A percentile compares a stretch with the other conserved stretches of the same genome.
phyloP scores from a whole-genome alignment of 495 filamentous ascomycete genomes.

The Immersiella caudata region DNA sequence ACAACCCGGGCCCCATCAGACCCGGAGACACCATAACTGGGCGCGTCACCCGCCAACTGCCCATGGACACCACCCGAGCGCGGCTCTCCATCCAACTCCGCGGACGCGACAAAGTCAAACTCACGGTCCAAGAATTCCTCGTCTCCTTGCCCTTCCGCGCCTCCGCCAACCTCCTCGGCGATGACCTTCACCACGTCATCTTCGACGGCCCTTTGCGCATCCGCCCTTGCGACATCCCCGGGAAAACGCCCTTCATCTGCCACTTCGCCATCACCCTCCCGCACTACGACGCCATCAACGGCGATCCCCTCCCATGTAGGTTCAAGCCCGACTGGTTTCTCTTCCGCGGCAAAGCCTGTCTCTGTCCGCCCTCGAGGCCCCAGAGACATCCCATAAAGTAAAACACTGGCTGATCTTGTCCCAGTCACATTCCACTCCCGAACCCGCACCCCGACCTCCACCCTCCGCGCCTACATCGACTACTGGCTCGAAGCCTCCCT shows the following conservation, averaged over 20 bases:
- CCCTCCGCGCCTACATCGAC: conserved; percentile 2
- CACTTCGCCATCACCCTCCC: conserved; percentile 14
- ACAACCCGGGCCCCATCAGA: not conserved
- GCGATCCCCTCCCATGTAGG: not conserved
- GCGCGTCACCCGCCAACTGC: not conserved
- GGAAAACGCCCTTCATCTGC: not conserved
- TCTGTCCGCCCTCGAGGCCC: too few species aligned
- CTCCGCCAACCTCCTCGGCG: conserved; percentile 4
- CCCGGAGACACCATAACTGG: conserved; percentile 6
- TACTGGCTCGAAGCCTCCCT: conserved; percentile 18
- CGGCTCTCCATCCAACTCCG: conserved; percentile 2
- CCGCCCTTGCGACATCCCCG: not conserved
- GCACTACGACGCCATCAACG: not conserved
- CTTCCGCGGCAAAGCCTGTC: too few species aligned
- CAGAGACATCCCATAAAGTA: too few species aligned
- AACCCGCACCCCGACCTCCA: not conserved
- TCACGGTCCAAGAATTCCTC: not conserved
- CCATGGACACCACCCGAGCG: not conserved
- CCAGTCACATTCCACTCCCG: conserved; percentile 4
- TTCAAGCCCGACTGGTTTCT: too few species aligned
- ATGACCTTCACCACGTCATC: not conserved
- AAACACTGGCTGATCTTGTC: too few species aligned
- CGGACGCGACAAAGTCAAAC: conserved; percentile 15
- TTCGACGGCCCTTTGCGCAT: conserved; percentile 4
- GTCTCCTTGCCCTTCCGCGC: not conserved